These are phyloP conservation scores for Dactylellina leptospora DNA, from an alignment of 2,329 filamentous ascomycete species.

Conservation along the genomic window DNA sequence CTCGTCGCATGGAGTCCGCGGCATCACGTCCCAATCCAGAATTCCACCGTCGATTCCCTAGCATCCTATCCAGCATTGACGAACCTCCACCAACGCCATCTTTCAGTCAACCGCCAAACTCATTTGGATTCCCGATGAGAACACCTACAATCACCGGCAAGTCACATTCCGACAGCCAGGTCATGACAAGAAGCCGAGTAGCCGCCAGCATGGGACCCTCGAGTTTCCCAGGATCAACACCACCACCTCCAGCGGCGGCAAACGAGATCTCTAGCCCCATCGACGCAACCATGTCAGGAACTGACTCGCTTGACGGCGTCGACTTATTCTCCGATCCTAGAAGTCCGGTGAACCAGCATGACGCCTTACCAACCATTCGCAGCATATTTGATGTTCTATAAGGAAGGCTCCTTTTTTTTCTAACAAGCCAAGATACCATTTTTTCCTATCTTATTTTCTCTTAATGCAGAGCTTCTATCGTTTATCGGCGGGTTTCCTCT, in stretches of 20 bases:
- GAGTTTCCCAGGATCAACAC: slow-evolving; percentile 41
- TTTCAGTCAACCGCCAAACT: slow-evolving; percentile 42
- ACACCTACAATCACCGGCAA: slow-evolving; percentile 47
- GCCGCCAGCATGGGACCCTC: slow-evolving; percentile 26
- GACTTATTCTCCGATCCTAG: slow-evolving; percentile 56
- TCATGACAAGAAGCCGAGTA: slow-evolving; percentile 35
- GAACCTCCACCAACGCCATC: slow-evolving; percentile 51
- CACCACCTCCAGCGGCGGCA: slow-evolving; percentile 35
- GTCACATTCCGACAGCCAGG: slow-evolving; percentile 31
- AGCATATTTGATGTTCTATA: slow-evolving; percentile 58
- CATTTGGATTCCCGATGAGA: slow-evolving; percentile 47
- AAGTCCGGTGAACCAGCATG: slow-evolving; percentile 55
- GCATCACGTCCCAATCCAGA: slow-evolving; percentile 45
- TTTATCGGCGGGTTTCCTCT: slow-evolving; percentile 50
- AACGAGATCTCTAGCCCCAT: slow-evolving; percentile 53
- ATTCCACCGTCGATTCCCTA: slow-evolving; percentile 50
- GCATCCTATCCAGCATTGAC: slow-evolving; percentile 50
- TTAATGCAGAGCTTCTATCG: slow-evolving; percentile 43
- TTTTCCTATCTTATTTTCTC: slow-evolving; percentile 17
- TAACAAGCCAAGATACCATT: slow-evolving; percentile 28
- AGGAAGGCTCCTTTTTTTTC: not conserved
- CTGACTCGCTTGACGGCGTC: slow-evolving; percentile 41
- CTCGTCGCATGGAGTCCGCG: slow-evolving; percentile 18
- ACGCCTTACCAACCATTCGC: slow-evolving; percentile 55
- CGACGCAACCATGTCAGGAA: slow-evolving; percentile 36